Evolutionary conservation across 1,284 basidiomycete species (phyloP).

Genomic region (Sanghuangporus sanghuang): DNA sequence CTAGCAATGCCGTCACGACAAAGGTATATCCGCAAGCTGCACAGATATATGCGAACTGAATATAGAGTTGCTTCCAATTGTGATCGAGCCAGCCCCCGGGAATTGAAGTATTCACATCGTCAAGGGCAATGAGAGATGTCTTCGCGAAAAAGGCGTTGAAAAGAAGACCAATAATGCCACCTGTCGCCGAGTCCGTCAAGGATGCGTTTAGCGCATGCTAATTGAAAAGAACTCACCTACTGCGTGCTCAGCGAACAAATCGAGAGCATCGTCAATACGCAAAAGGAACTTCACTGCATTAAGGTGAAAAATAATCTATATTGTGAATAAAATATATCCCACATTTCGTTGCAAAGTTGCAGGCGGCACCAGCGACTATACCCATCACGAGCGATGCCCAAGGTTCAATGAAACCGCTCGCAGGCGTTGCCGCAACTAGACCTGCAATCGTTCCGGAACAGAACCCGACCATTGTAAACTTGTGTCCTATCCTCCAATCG

Average conservation of each 20-base stretch:
- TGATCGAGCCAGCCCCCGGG: constrained; percentile 69
- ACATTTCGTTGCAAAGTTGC: constrained; percentile 87
- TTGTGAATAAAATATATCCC: constrained; percentile 29
- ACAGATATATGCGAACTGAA: constrained; percentile 79
- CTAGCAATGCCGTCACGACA: constrained; percentile 61
- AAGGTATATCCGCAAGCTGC: constrained; percentile 66
- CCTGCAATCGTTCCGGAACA: constrained; percentile 79
- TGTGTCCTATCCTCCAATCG: constrained; percentile 79
- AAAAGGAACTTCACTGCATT: constrained; percentile 58
- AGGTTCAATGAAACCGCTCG: constrained; percentile 62
- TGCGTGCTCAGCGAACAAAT: constrained; percentile 89
- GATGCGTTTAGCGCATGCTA: not conserved
- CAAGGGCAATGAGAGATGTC: constrained; percentile 54
- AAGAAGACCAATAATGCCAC: constrained; percentile 79
- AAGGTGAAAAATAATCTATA: constrained; percentile 1
- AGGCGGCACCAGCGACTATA: constrained; percentile 65
- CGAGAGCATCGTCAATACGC: constrained; percentile 77
- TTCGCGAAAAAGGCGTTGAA: constrained; percentile 79
- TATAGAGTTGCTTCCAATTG: constrained; percentile 74
- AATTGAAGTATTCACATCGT: constrained; percentile 69
- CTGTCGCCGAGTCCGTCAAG: not conserved
- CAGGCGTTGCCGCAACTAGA: constrained; percentile 86
- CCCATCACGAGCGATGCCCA: constrained; percentile 79
- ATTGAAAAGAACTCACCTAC: constrained; percentile 42
- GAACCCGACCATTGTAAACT: constrained; percentile 86